phyloP scores from a whole-genome alignment of 2,329 filamentous ascomycete genomes.

The Rhinocladiella mackenziei region DNA sequence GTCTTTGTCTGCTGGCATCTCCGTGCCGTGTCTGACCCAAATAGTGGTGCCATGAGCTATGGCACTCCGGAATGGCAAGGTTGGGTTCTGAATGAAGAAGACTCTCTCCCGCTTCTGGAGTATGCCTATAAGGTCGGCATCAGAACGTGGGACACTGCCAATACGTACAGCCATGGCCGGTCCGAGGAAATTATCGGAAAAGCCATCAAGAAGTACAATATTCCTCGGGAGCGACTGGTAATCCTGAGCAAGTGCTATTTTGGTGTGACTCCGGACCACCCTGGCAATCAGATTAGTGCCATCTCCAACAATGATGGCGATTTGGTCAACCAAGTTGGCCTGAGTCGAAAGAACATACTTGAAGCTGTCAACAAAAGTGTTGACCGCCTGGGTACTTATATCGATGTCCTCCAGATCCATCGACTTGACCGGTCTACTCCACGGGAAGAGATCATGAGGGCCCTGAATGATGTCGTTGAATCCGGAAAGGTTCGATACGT shows the following conservation, averaged over 20 bases:
- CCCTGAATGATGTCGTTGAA: constrained; percentile 45
- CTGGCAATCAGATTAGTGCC: constrained; percentile 35
- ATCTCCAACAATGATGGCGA: constrained; percentile 21
- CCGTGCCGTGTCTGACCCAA: background rate
- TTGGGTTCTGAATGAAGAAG: constrained; percentile 29
- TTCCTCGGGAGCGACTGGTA: constrained; percentile 54
- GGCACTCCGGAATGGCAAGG: constrained; percentile 34
- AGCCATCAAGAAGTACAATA: constrained; percentile 56
- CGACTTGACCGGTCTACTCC: constrained; percentile 43
- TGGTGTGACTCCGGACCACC: constrained; percentile 33
- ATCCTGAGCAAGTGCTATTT: constrained; percentile 56
- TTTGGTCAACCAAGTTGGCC: constrained; percentile 39
- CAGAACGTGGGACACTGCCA: constrained; percentile 34
- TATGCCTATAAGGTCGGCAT: constrained; percentile 32
- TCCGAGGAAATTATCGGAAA: constrained; percentile 45
- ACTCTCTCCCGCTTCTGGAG: constrained; percentile 28
- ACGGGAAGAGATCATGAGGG: constrained; percentile 48
- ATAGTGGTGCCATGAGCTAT: constrained; percentile 43
- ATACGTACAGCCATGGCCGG: constrained; percentile 31
- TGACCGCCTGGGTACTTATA: constrained; percentile 43
- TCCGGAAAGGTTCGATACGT: constrained; percentile 39
- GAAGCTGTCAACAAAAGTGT: constrained; percentile 54
- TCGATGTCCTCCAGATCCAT: constrained; percentile 51
- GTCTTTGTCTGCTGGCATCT: background rate
- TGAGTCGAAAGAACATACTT: constrained; percentile 60